Conservation (phyloP, 2,329 filamentous ascomycete species). For the Pseudocercospora fuligena region DNA sequence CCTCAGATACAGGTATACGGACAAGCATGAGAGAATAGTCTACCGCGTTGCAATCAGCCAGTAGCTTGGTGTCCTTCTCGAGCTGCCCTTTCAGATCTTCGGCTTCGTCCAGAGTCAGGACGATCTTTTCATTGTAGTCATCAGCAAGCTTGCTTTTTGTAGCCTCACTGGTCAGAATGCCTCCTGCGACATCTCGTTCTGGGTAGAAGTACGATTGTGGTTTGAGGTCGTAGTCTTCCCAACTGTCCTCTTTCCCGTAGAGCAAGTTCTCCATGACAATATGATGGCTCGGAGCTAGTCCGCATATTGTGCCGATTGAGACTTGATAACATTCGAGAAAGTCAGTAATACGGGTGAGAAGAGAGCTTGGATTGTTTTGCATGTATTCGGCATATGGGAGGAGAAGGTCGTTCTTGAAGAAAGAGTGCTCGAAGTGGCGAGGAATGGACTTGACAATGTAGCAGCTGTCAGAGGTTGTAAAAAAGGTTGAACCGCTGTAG, state of each 20-base stretch:
- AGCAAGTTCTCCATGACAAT: constrained; percentile 80
- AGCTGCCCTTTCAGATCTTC: constrained; percentile 61
- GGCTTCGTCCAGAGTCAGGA: constrained; percentile 60
- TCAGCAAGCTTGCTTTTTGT: constrained; percentile 70
- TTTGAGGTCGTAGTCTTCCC: constrained; percentile 77
- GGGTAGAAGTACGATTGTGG: constrained; percentile 77
- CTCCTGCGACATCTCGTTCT: constrained; percentile 71
- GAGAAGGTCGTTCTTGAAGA: constrained; percentile 71
- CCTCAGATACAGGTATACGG: constrained; percentile 52
- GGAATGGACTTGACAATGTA: constrained; percentile 75
- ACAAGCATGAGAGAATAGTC: constrained; percentile 78
- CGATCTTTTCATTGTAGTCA: constrained; percentile 69
- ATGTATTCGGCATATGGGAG: constrained; percentile 69
- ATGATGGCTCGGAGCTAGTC: constrained; percentile 69
- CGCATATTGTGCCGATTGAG: constrained; percentile 64
- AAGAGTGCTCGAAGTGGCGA: constrained; percentile 70
- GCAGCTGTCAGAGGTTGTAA: constrained; percentile 67
- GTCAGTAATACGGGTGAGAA: constrained; percentile 74
- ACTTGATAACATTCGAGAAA: constrained; percentile 62
- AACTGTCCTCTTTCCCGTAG: constrained; percentile 63
- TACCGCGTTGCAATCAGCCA: constrained; percentile 67
- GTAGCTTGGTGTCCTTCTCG: constrained; percentile 65
- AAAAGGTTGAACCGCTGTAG: constrained; percentile 78
- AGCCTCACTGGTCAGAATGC: constrained; percentile 65
- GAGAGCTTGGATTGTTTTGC: constrained; percentile 61